A percentile compares a stretch with the other conserved stretches of the same genome.
phyloP scores from a whole-genome alignment of 2,329 filamentous ascomycete species.

The Penicillium brevicompactum region DNA sequence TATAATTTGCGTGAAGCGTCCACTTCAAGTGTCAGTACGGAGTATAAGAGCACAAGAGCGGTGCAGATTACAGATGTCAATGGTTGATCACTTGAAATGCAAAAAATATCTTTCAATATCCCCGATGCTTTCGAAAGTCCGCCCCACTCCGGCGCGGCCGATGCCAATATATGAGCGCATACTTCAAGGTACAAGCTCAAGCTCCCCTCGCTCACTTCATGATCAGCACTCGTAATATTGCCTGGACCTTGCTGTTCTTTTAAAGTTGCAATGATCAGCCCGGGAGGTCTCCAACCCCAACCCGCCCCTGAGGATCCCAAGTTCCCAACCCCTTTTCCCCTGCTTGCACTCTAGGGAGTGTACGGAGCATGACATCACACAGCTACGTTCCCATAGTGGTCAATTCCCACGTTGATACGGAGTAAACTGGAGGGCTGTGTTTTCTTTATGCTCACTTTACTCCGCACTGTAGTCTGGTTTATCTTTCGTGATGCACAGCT shows the following conservation, averaged over 20 bases:
- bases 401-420: neutral
- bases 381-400: neutral
- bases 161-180: neutral
- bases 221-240: constrained; percentile 4
- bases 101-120: neutral
- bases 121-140: neutral
- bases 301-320: constrained; percentile 7
- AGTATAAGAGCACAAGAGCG: neutral
- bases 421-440: no score
- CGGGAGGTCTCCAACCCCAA: neutral
- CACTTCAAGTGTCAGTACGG: neutral
- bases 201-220: neutral
- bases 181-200: neutral
- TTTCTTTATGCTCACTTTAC: no score
- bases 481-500: no score
- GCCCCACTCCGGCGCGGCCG: neutral
- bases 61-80: neutral
- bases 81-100: neutral
- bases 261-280: neutral
- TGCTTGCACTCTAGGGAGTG: neutral
- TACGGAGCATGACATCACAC: neutral
- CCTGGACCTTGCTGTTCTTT: neutral
- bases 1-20: neutral
- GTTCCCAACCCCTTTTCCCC: neutral
- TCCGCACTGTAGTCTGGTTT: no score